These are phyloP conservation scores for Ustilago hordei DNA, from an alignment of 1,284 basidiomycete species.

Conservation along the genomic window DNA sequence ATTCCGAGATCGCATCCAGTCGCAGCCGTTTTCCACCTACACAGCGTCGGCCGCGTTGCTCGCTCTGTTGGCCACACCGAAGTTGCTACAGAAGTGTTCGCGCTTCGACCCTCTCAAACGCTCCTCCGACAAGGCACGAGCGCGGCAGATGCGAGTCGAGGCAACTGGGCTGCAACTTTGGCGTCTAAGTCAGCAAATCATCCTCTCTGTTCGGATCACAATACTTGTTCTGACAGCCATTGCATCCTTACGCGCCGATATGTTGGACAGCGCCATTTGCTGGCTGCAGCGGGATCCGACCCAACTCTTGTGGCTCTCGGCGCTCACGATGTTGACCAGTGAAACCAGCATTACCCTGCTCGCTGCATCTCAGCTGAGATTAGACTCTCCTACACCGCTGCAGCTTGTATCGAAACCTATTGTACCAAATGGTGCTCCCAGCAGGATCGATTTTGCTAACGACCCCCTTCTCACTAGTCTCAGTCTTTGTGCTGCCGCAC, in stretches of 20 bases:
- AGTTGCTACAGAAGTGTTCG: conserved; percentile 2
- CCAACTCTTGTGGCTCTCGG: conserved; percentile 13
- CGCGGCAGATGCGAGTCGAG: conserved; percentile 25
- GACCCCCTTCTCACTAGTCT: conserved; percentile 32
- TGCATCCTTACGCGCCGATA: background rate
- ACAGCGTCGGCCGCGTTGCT: background rate
- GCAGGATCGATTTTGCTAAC: background rate
- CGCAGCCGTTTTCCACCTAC: conserved; percentile 7
- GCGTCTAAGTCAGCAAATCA: conserved; percentile 15
- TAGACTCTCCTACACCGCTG: conserved; percentile 25
- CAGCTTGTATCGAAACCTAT: conserved; percentile 39
- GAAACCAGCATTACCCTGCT: conserved; percentile 18
- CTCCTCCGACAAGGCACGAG: conserved; percentile 17
- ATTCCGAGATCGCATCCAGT: background rate
- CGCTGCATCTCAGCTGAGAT: conserved; percentile 15
- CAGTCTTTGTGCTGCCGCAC: conserved; percentile 6
- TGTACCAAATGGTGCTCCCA: background rate
- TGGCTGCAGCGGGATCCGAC: background rate
- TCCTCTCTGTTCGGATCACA: background rate
- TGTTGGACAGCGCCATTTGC: background rate
- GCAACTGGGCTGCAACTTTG: conserved; percentile 11
- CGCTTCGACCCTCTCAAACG: conserved; percentile 25
- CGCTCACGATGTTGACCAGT: conserved; percentile 8
- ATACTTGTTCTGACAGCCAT: background rate
- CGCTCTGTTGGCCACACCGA: background rate